A percentile compares a stretch with the other conserved stretches of the same genome.
Conservation (phyloP, 1,139 yeast genomes). For the Diutina sp. region DNA sequence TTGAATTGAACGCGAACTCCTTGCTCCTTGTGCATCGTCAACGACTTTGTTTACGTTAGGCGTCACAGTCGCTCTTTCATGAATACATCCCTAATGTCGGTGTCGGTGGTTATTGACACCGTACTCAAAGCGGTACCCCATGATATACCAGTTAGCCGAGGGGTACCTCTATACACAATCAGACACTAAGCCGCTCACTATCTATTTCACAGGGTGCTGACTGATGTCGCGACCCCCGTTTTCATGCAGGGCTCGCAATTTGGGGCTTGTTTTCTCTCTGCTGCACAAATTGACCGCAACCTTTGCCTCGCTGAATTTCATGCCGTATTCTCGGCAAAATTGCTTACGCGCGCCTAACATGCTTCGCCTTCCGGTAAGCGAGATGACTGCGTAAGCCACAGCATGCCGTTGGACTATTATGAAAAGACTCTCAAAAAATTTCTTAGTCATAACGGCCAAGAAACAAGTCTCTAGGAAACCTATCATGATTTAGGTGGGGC, state of each 20-base stretch:
- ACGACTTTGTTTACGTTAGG: neutral
- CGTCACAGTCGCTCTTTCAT: neutral
- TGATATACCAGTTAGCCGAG: neutral
- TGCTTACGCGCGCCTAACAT: neutral
- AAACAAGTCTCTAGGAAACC: too few species aligned
- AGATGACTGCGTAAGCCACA: neutral
- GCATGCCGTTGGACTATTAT: neutral
- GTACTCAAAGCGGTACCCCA: neutral
- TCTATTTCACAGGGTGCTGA: neutral
- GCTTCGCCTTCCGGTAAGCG: neutral
- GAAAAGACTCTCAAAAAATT: too few species aligned
- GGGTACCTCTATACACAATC: neutral
- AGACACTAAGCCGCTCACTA: neutral
- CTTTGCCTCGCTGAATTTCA: neutral
- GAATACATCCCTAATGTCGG: neutral
- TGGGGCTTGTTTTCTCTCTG: neutral
- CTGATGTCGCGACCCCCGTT: neutral
- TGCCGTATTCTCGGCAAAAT: neutral
- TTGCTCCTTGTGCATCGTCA: neutral
- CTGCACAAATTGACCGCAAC: neutral
- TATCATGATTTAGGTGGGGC: too few species aligned
- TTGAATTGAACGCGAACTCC: neutral
- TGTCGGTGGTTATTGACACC: neutral
- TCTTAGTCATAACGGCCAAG: too few species aligned
- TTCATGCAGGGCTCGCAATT: neutral